Conservation (phyloP, 2,329 filamentous ascomycete species). For the Pseudogymnoascus sp. region DNA sequence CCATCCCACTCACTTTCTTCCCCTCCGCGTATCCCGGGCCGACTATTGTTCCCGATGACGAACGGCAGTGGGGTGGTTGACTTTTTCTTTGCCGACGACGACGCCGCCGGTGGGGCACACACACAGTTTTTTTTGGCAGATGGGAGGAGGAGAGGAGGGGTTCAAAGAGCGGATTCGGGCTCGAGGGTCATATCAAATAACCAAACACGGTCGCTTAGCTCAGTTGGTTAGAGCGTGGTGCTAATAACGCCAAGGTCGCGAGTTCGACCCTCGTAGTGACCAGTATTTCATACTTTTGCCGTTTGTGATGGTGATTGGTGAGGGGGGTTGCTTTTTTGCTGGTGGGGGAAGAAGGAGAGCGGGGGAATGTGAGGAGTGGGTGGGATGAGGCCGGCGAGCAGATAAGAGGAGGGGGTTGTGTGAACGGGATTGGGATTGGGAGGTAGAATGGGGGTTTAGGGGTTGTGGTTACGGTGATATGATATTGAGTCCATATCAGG, state of each 20-base stretch:
- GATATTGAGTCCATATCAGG: no score
- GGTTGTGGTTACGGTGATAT: background rate
- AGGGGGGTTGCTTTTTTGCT: background rate
- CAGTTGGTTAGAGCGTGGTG: no score
- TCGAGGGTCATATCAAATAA: background rate
- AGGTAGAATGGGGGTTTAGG: background rate
- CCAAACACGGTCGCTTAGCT: background rate
- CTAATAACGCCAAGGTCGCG: no score
- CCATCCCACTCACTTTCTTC: no score
- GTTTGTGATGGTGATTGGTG: background rate
- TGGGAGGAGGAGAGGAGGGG: background rate
- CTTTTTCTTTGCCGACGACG: background rate
- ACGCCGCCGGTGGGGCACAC: background rate
- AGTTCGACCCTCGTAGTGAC: background rate
- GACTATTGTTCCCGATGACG: background rate
- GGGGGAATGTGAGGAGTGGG: background rate
- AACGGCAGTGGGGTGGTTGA: background rate
- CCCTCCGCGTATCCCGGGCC: no score
- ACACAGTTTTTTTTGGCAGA: background rate
- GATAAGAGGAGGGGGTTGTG: no score
- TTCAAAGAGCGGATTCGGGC: background rate
- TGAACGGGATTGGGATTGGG: no score
- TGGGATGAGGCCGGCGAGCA: background rate
- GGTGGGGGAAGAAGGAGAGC: background rate
- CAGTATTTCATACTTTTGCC: background rate